Evolutionary conservation across 2,329 filamentous ascomycete species (phyloP).

Genomic region (Mycogone perniciosa): DNA sequence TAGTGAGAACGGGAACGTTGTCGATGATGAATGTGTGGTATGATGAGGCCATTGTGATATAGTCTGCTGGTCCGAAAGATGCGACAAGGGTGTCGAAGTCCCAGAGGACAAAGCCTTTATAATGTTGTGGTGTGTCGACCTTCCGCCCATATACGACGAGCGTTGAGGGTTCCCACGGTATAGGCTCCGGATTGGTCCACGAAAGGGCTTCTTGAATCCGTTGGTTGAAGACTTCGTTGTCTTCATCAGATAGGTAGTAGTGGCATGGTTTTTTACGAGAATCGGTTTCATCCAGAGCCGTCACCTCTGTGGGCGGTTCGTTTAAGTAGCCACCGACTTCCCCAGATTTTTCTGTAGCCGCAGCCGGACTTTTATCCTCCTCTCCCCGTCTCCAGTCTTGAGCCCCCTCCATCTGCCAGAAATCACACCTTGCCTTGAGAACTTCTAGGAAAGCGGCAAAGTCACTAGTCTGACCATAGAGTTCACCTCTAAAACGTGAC

Average conservation of each 20-base stretch:
- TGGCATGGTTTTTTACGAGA: slow-evolving; percentile 22
- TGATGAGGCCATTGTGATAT: slow-evolving; percentile 71
- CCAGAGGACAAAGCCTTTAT: slow-evolving; percentile 55
- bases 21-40: slow-evolving; percentile 75
- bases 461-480: slow-evolving; percentile 59
- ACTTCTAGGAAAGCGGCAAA: slow-evolving; percentile 73
- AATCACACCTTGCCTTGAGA: slow-evolving; percentile 69
- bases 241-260: slow-evolving; percentile 24
- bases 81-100: slow-evolving; percentile 63
- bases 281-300: slow-evolving; percentile 11
- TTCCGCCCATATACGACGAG: slow-evolving; percentile 57
- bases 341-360: background rate
- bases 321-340: background rate
- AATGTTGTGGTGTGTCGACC: slow-evolving; percentile 52
- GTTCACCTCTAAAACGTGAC: slow-evolving; percentile 33
- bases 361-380: slow-evolving; percentile 16
- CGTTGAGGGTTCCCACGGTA: slow-evolving; percentile 37
- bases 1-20: slow-evolving; percentile 59
- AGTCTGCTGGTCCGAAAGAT: slow-evolving; percentile 71
- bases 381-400: slow-evolving; percentile 64
- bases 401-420: slow-evolving; percentile 76
- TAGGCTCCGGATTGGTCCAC: slow-evolving; percentile 15
- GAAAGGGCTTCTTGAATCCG: slow-evolving; percentile 19
- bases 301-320: background rate
- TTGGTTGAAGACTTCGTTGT: slow-evolving; percentile 25